A percentile compares a stretch with the other conserved stretches of the same genome.
These are phyloP conservation scores for Neonectria neomacrospora DNA, from an alignment of 2,329 filamentous ascomycete genomes.

Conservation along the genomic window DNA sequence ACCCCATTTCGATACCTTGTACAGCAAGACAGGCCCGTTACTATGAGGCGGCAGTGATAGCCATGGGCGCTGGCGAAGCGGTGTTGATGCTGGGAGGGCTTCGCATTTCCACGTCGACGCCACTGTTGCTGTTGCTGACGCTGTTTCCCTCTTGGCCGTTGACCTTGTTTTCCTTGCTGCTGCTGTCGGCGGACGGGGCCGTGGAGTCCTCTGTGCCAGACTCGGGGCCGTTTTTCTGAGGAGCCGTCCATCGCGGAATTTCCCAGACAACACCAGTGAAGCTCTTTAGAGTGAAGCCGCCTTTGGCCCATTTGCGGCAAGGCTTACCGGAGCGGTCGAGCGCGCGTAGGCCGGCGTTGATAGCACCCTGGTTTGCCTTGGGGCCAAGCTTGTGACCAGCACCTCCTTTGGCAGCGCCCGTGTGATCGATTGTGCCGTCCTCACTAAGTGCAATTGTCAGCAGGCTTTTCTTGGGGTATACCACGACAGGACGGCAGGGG, in stretches of 20 bases:
- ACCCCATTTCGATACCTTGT: slow-evolving; percentile 25
- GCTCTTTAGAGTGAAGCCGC: slow-evolving; percentile 85
- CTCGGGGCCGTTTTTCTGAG: slow-evolving; percentile 64
- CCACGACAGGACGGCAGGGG: background rate
- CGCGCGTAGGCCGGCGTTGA: slow-evolving; percentile 94
- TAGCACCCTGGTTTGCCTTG: slow-evolving; percentile 96
- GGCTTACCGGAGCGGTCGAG: slow-evolving; percentile 93
- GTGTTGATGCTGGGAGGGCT: slow-evolving; percentile 63
- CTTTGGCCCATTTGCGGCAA: slow-evolving; percentile 90
- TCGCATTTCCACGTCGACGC: slow-evolving; percentile 63
- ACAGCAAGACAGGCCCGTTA: slow-evolving; percentile 28
- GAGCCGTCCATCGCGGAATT: slow-evolving; percentile 83
- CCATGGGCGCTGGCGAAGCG: slow-evolving; percentile 62
- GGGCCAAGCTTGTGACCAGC: slow-evolving; percentile 87
- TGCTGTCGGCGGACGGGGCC: slow-evolving; percentile 60
- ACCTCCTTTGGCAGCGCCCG: slow-evolving; percentile 58
- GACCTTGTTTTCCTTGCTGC: slow-evolving; percentile 73
- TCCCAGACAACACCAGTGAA: slow-evolving; percentile 91
- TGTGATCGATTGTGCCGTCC: slow-evolving; percentile 71
- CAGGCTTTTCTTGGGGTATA: slow-evolving; percentile 18
- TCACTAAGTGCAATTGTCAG: slow-evolving; percentile 60
- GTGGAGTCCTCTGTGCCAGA: slow-evolving; percentile 59
- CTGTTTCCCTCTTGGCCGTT: slow-evolving; percentile 65
- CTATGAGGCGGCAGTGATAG: slow-evolving; percentile 59
- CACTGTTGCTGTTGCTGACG: slow-evolving; percentile 56